These are phyloP conservation scores for Fomitopsis palustris DNA, from an alignment of 1,284 basidiomycete genomes.

Conservation along the genomic window DNA sequence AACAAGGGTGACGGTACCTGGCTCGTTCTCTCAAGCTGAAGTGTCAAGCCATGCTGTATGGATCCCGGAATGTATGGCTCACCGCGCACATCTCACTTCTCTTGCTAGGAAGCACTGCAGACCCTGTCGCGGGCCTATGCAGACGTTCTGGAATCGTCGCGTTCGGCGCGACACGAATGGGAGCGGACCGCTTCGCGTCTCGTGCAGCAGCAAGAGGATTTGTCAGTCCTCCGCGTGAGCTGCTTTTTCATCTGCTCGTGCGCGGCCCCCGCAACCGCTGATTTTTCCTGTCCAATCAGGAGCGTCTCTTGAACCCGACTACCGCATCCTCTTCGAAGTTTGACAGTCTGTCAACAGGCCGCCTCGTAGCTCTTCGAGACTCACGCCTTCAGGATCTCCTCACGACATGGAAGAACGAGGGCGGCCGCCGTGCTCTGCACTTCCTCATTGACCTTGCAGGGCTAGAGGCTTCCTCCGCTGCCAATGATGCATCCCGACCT, in stretches of 20 bases:
- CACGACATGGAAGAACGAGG: constrained; percentile 27
- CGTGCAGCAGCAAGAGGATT: constrained; percentile 16
- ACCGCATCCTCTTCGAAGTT: constrained; percentile 26
- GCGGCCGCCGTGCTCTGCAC: constrained; percentile 29
- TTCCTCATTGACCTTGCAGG: constrained; percentile 32
- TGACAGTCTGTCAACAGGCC: constrained; percentile 29
- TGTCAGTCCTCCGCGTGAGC: constrained; percentile 20
- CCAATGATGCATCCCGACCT: not conserved
- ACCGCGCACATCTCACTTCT: not conserved
- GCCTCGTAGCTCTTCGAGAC: constrained; percentile 32
- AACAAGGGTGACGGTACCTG: constrained; percentile 7
- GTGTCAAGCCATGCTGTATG: constrained; percentile 7
- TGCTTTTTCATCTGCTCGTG: constrained; percentile 4
- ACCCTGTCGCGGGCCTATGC: constrained; percentile 19
- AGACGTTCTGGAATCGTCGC: constrained; percentile 17
- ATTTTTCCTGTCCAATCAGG: constrained; percentile 8
- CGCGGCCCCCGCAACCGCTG: not conserved
- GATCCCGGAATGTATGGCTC: not conserved
- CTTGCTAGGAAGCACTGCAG: constrained; percentile 10
- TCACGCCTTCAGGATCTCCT: constrained; percentile 32
- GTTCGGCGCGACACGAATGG: constrained; percentile 22
- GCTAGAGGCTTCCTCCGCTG: constrained; percentile 5
- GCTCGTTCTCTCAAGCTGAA: constrained; percentile 3
- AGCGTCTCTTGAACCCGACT: constrained; percentile 15
- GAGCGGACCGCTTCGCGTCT: constrained; percentile 24